Base-by-base conservation (phyloP, 495 filamentous ascomycete species). In the Lophium mytilinum region DNA sequence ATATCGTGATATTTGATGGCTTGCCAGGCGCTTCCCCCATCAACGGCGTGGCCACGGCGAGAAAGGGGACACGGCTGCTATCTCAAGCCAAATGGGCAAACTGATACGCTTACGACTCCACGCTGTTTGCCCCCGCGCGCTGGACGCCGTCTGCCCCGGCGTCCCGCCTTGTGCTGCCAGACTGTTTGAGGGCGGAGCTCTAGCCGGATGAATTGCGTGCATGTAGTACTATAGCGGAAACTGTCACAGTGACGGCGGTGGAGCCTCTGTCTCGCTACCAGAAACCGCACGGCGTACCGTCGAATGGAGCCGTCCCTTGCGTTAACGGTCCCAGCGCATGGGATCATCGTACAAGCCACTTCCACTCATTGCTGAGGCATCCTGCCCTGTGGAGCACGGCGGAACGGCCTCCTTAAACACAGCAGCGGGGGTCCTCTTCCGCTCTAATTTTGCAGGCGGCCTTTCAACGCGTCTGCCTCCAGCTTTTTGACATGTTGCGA, bases 221-320 rank as follows among this genome's bases (percentile, higher is more conserved):
- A 55, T 60, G 57, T 57, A 43, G 24, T 50, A 64, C 61, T 64
- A 42, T 64, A 64, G 9, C 35, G 57, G 61, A 60, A 64, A 64
- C 56, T 48, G 49, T 40, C 41, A 51, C 53, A 51, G 50, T 43
- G 21, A 10, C 17, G 30, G 36, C 17, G 30, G 36, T 41, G 33
- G 8, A 55, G 52, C 58, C 46, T 39, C 49, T 52, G 37, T 41
- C 37, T 54, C 57, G 61, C 56, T 64, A 64, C 61, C 61, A 59
- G 52, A 59, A 11, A 35, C 24, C 46, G 21, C 52, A 37, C 54
- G 52, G 61, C 53, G 57, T 57, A 60, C 53, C 57, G 24, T 39
- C 56, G 59, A 17, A 45, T 45, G 41, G 41, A 45, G 45, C 45
- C 19, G 21, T 48, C 45, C 45, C 45, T 48, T 48, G 45, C 45